These are phyloP conservation scores for Tuber magnatum DNA, from an alignment of 495 filamentous ascomycete genomes.

Conservation along the genomic window DNA sequence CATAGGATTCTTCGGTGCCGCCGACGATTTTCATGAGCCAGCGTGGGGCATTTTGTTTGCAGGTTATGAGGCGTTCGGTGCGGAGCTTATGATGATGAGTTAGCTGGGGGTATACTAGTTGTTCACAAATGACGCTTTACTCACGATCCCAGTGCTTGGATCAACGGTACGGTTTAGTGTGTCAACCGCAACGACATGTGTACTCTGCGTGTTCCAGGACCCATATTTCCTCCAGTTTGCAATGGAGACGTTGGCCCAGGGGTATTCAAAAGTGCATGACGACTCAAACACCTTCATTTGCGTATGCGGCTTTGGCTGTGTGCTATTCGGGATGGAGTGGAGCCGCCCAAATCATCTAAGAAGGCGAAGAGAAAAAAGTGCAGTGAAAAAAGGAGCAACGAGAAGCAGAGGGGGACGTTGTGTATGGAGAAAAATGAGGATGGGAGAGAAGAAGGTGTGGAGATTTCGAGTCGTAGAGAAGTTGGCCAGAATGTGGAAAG, in stretches of 20 bases:
- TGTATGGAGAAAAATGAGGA: not conserved
- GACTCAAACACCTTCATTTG: conserved; percentile 92
- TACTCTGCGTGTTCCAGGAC: conserved; percentile 92
- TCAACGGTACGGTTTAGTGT: conserved; percentile 79
- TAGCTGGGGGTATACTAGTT: not conserved
- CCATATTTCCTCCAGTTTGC: conserved; percentile 99
- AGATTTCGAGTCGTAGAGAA: not conserved
- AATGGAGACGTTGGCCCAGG: conserved; percentile 98
- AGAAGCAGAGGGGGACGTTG: not conserved
- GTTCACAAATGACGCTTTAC: conserved; percentile 35
- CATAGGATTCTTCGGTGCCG: conserved; percentile 68
- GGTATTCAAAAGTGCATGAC: conserved; percentile 83
- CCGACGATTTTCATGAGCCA: conserved; percentile 75
- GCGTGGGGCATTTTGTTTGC: conserved; percentile 77
- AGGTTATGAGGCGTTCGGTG: conserved; percentile 94
- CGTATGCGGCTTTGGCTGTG: not conserved
- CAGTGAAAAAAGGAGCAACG: not conserved
- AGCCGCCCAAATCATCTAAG: not conserved
- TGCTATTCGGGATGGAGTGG: not conserved
- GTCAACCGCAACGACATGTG: conserved; percentile 90
- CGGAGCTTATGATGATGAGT: conserved; percentile 53
- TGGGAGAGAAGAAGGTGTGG: not conserved
- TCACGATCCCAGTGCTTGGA: conserved; percentile 69
- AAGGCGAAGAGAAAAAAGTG: not conserved
- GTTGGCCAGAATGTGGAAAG: not conserved